Conservation (phyloP, 345 rosid genomes). For the Alliaria petiolata region DNA sequence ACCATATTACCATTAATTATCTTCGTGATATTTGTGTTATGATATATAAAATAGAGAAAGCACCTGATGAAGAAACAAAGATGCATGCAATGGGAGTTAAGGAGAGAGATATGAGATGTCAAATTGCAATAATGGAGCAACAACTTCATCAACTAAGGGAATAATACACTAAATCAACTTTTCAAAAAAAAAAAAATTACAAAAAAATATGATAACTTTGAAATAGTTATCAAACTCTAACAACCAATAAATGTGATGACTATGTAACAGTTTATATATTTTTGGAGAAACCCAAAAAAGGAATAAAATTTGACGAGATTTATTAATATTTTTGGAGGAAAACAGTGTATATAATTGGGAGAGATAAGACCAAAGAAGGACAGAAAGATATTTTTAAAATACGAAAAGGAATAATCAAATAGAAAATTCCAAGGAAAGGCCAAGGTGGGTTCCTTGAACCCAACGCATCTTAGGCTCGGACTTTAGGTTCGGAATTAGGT, state of each 20-base stretch:
- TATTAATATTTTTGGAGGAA: neutral
- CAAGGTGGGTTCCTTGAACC: constrained; percentile 60
- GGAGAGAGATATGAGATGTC: constrained; percentile 27
- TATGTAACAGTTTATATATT: neutral
- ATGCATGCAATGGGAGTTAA: constrained; percentile 8
- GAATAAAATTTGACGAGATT: constrained; percentile 27
- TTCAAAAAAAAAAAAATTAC: neutral
- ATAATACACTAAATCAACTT: neutral
- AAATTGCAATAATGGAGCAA: constrained; percentile 34
- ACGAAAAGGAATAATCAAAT: neutral
- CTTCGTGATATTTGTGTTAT: neutral
- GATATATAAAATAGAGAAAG: neutral
- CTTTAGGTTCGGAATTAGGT: too few relatives aligned
- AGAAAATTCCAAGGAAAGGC: constrained; percentile 46
- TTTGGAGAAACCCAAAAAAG: neutral
- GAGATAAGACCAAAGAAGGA: constrained; percentile 25
- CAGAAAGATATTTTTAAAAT: constrained; percentile 13
- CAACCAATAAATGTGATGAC: constrained; percentile 24
- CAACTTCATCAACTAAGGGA: constrained; percentile 1
- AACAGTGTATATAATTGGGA: neutral
- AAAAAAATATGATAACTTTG: constrained; percentile 9
- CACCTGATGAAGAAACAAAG: constrained; percentile 14
- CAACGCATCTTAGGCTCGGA: constrained; percentile 42
- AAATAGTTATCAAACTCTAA: constrained; percentile 7
- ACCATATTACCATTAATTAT: neutral